A percentile compares a stretch with the other conserved stretches of the same genome.
phyloP scores from a whole-genome alignment of 2,329 filamentous ascomycete species.

The Lachnellula willkommii region DNA sequence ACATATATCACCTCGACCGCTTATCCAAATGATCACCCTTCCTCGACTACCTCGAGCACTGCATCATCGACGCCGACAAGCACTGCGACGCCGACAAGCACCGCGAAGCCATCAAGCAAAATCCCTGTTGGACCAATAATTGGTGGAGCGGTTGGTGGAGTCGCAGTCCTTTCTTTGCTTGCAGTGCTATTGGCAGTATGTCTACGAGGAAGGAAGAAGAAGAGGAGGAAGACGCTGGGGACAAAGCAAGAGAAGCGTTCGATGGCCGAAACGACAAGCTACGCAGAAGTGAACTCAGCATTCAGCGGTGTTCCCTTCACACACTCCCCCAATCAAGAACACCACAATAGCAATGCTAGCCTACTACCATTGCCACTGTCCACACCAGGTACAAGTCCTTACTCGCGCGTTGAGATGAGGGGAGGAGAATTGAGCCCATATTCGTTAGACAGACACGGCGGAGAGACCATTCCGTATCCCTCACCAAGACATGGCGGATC shows the following conservation, averaged over 20 bases:
- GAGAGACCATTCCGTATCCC: background rate
- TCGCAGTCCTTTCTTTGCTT: conserved; percentile 15
- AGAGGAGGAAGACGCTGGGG: conserved; percentile 7
- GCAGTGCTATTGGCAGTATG: conserved; percentile 13
- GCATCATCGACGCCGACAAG: conserved; percentile 10
- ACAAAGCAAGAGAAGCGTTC: background rate
- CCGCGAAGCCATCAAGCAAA: conserved; percentile 4
- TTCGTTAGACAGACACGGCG: background rate
- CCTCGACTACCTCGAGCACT: conserved; percentile 1
- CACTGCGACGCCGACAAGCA: conserved; percentile 8
- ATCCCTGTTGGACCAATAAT: conserved; percentile 13
- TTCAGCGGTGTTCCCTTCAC: conserved; percentile 21
- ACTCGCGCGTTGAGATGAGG: background rate
- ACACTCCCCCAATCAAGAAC: background rate
- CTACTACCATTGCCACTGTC: conserved; percentile 6
- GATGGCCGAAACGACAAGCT: conserved; percentile 13
- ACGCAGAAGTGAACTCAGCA: conserved; percentile 16
- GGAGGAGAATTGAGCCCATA: conserved; percentile 13
- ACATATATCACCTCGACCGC: background rate
- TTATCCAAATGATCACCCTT: background rate
- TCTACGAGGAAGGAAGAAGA: conserved; percentile 14
- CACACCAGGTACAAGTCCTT: conserved; percentile 1
- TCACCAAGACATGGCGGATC: background rate
- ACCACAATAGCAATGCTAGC: background rate
- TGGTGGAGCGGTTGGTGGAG: conserved; percentile 17